Conservation (phyloP, 2,329 filamentous ascomycete species). For the Ophiognomonia clavigignenti-juglandacearum region DNA sequence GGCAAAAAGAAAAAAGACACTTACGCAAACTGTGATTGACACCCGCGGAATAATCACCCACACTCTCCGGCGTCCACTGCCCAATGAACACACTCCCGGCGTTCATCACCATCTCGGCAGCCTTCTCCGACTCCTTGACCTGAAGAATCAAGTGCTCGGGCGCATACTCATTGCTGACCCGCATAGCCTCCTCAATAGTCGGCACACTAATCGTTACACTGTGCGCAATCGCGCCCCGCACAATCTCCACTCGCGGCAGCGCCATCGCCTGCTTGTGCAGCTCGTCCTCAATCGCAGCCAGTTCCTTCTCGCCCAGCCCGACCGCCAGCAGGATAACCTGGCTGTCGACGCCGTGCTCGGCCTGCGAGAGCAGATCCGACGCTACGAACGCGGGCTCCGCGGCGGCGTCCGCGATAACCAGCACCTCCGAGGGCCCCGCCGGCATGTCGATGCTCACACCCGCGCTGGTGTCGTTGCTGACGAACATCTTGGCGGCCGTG, state of each 20-base stretch:
- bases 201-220: constrained; percentile 79
- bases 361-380: constrained; percentile 89
- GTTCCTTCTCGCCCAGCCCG: constrained; percentile 65
- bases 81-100: constrained; percentile 96
- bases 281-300: constrained; percentile 85
- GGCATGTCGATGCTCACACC: constrained; percentile 98
- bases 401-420: constrained; percentile 87
- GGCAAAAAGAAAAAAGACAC: too few species aligned
- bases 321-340: constrained; percentile 91
- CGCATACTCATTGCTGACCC: constrained; percentile 87
- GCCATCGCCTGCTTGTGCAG: constrained; percentile 82
- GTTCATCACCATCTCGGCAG: constrained; percentile 79
- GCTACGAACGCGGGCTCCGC: constrained; percentile 94
- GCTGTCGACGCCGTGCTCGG: constrained; percentile 93
- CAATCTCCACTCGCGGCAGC: constrained; percentile 87
- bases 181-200: constrained; percentile 68
- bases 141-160: constrained; percentile 96
- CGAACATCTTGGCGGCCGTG: constrained; percentile 96
- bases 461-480: constrained; percentile 94
- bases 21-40: constrained; percentile 96
- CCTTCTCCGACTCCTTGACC: constrained; percentile 67
- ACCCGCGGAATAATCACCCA: constrained; percentile 95
- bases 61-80: constrained; percentile 93
- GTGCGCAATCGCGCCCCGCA: constrained; percentile 84
- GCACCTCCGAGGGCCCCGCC: constrained; percentile 89